A percentile compares a stretch with the other conserved stretches of the same genome.
These are phyloP conservation scores for Myriosclerotinia duriaeana DNA, from an alignment of 2,329 filamentous ascomycete species.

Conservation along the genomic window DNA sequence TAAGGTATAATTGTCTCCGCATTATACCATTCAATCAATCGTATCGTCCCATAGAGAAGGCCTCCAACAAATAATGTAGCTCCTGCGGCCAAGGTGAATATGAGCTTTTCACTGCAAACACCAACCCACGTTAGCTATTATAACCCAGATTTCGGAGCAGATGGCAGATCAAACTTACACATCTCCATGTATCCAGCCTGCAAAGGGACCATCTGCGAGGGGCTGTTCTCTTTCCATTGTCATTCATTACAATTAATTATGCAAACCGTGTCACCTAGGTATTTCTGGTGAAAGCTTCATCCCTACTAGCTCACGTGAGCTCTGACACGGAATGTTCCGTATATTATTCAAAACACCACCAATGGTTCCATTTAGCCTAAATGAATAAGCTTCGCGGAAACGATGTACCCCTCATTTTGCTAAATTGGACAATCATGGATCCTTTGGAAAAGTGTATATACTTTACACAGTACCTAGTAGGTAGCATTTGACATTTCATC, in stretches of 20 bases:
- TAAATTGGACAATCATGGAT: not conserved
- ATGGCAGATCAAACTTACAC: slow-evolving; percentile 29
- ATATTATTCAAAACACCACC: not conserved
- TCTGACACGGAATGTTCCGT: slow-evolving; percentile 6
- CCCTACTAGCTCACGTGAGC: not conserved
- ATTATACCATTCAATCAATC: slow-evolving; percentile 32
- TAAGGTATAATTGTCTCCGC: slow-evolving; percentile 55
- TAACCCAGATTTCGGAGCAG: not conserved
- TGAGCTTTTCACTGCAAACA: slow-evolving; percentile 29
- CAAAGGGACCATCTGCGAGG: slow-evolving; percentile 23
- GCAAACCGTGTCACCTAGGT: not conserved
- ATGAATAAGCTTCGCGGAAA: not conserved
- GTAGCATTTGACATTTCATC: no score
- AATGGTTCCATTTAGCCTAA: not conserved
- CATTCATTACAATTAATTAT: not conserved
- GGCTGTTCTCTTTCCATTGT: slow-evolving; percentile 9
- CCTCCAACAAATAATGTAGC: slow-evolving; percentile 31
- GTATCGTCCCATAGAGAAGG: slow-evolving; percentile 32
- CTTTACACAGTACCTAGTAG: no score
- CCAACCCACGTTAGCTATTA: slow-evolving; percentile 18
- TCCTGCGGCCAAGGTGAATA: slow-evolving; percentile 30
- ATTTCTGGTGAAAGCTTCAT: slow-evolving; percentile 18
- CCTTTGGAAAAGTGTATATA: no score
- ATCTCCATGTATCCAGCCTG: slow-evolving; percentile 31
- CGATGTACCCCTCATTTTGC: slow-evolving; percentile 3